phyloP scores from a whole-genome alignment of 2,329 filamentous ascomycete genomes.

The Phialophora chinensis region DNA sequence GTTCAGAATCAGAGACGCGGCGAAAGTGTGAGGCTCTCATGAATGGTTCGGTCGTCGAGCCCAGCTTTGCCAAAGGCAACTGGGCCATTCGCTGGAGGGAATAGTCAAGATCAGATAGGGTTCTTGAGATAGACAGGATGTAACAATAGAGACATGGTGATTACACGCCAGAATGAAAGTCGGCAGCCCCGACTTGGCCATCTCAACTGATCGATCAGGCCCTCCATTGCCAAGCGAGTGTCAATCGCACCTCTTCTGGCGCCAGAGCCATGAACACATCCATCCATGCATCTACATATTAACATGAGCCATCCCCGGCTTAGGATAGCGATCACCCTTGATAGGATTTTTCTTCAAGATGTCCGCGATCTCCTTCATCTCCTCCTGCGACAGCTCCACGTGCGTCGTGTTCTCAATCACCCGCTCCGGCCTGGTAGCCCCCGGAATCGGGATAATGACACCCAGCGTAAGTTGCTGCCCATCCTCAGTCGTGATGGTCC shows the following conservation, averaged over 20 bases:
- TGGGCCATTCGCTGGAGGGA: slow-evolving; percentile 54
- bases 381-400: slow-evolving; percentile 52
- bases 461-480: slow-evolving; percentile 32
- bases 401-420: slow-evolving; percentile 50
- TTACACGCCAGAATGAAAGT: too few species aligned
- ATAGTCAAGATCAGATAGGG: neutral
- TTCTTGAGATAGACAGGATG: too few species aligned
- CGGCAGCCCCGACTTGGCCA: neutral
- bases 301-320: slow-evolving; percentile 14
- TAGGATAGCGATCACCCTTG: slow-evolving; percentile 30
- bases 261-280: neutral
- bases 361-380: slow-evolving; percentile 59
- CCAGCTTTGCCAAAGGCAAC: slow-evolving; percentile 66
- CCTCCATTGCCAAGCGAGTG: neutral
- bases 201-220: neutral
- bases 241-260: neutral
- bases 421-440: slow-evolving; percentile 46
- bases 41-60: slow-evolving; percentile 63
- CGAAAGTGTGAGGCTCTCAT: slow-evolving; percentile 65
- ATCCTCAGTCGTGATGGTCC: slow-evolving; percentile 30
- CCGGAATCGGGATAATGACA: slow-evolving; percentile 52
- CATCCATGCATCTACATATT: slow-evolving; percentile 3
- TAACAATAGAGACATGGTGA: too few species aligned
- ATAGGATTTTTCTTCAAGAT: slow-evolving; percentile 47
- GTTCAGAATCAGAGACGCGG: slow-evolving; percentile 18